Base-by-base conservation (phyloP, 2,329 filamentous ascomycete species). In the Ophiostoma ulmi region DNA sequence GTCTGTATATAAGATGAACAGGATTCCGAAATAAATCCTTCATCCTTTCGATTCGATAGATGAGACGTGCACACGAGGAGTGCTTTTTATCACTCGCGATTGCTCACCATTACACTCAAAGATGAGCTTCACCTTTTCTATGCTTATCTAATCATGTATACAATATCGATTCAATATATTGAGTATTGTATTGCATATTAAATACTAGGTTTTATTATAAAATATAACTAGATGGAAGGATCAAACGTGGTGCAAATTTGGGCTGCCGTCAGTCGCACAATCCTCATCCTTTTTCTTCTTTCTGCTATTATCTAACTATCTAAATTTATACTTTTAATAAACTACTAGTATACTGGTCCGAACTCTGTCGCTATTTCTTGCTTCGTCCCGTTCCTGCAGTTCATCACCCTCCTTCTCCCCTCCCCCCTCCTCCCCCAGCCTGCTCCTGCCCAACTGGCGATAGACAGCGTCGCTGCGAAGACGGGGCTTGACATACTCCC, bases 401-500 rank as follows among this genome's bases (percentile, higher is more conserved):
- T n/a, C n/a, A 20, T 55, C n/a, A 5, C 20, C n/a, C 48, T 55
- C 48, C 48, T 8, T 55, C 48, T n/a, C 39, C 14, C 39, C 11
- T 44, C 39, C 39, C 3, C 14, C 39, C 39, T 44, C 39, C 39
- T 44, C 31, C 44, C 44, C 44, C 52, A 11, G 22, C 26, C 58
- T n/a, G 58, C 31, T 35, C 31, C 58, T 63, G 61, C 61, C 31
- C 61, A 64, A 64, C 35, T 64, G 61, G 26, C 58, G 35, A 64
- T 20, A 20, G 61, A 64, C 22, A 38, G 61, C 35, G 61, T 64
- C 31, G 13, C 61, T 39, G 35, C 35, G 35, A 36, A 64, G 61
- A 64, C 61, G 61, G 61, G 61, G 61, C 61, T 38, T 64, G 61
- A 14, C 7, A 10, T 64, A 22, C 55, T 26, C n/a, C 26, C 26